phyloP scores from a whole-genome alignment of 2,329 filamentous ascomycete species.

The Scedosporium aurantiacum region DNA sequence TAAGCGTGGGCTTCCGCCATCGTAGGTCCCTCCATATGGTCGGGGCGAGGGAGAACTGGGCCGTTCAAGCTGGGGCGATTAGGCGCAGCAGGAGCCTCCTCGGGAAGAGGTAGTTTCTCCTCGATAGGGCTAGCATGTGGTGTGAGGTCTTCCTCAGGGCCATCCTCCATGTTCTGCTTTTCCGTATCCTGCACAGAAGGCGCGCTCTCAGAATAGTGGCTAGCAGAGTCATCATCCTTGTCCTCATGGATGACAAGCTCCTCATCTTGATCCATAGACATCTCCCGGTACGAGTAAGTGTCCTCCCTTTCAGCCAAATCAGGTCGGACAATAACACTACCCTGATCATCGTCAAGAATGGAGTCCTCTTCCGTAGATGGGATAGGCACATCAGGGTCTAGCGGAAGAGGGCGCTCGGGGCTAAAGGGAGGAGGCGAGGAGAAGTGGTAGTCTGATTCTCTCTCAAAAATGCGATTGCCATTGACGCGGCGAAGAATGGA shows the following conservation, averaged over 20 bases:
- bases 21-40: slow-evolving; percentile 16
- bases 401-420: slow-evolving; percentile 44
- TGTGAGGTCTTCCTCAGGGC: slow-evolving; percentile 19
- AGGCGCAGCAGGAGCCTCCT: slow-evolving; percentile 4
- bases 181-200: slow-evolving; percentile 14
- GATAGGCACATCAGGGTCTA: slow-evolving; percentile 84
- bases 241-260: slow-evolving; percentile 45
- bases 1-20: slow-evolving; percentile 25
- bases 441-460: slow-evolving; percentile 52
- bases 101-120: background rate
- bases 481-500: slow-evolving; percentile 86
- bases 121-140: slow-evolving; percentile 8
- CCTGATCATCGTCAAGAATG: slow-evolving; percentile 40
- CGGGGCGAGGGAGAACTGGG: slow-evolving; percentile 18
- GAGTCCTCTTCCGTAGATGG: slow-evolving; percentile 67
- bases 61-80: slow-evolving; percentile 14
- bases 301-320: slow-evolving; percentile 52
- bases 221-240: slow-evolving; percentile 18
- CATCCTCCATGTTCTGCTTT: slow-evolving; percentile 12
- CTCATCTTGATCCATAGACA: slow-evolving; percentile 26
- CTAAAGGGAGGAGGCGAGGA: slow-evolving; percentile 52
- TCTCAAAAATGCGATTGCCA: slow-evolving; percentile 43
- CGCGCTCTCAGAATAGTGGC: slow-evolving; percentile 22
- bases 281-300: slow-evolving; percentile 9
- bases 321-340: slow-evolving; percentile 57